phyloP scores from a whole-genome alignment of 768 basidiomycete species.

The Infundibulicybe gibba region DNA sequence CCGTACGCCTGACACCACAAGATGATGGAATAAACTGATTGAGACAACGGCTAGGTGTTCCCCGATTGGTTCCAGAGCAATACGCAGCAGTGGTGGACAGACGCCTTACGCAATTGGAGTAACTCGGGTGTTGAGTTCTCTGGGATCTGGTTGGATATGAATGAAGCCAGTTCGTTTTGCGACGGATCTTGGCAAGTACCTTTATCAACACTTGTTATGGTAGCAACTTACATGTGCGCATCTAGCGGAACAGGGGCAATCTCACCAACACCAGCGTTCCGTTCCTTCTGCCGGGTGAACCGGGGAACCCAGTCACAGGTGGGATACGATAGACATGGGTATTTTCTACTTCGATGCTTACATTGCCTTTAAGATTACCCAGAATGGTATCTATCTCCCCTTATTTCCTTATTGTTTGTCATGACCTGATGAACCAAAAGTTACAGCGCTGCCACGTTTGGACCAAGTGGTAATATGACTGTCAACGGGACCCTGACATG shows the following conservation, averaged over 20 bases:
- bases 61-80: constrained; percentile 60
- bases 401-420: neutral
- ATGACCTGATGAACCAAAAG: constrained; percentile 24
- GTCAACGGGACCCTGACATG: constrained; percentile 64
- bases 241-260: constrained; percentile 53
- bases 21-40: neutral
- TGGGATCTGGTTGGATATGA: constrained; percentile 72
- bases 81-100: constrained; percentile 57
- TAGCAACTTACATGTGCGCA: neutral
- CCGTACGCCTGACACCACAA: constrained; percentile 30
- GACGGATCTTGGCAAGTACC: constrained; percentile 48
- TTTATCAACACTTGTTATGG: neutral
- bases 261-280: constrained; percentile 50
- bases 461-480: constrained; percentile 73
- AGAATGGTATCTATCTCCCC: constrained; percentile 48
- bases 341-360: constrained; percentile 4
- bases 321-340: constrained; percentile 2
- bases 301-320: constrained; percentile 45
- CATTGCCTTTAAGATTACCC: constrained; percentile 45
- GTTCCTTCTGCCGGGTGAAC: constrained; percentile 54
- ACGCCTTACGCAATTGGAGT: constrained; percentile 55
- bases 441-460: constrained; percentile 58
- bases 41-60: constrained; percentile 36
- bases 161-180: constrained; percentile 65
- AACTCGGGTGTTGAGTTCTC: constrained; percentile 50